Percentiles rank a stretch among this genome's conserved stretches.
These are phyloP conservation scores for Mucor racemosus DNA, from an alignment of 371 early-diverging fungal species.

Conservation along the genomic window DNA sequence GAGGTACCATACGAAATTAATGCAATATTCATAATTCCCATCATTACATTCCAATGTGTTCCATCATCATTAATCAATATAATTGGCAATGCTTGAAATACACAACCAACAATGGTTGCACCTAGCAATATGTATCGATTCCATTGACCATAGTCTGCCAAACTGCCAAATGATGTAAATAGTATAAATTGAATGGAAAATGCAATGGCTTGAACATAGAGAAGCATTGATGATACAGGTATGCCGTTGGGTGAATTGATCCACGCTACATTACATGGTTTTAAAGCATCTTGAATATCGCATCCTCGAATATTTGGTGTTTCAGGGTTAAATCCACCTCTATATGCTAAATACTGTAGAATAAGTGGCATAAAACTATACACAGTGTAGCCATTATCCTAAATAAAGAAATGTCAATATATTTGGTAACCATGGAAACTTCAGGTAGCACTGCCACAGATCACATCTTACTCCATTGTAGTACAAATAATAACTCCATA, in stretches of 20 bases:
- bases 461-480: slow-evolving; percentile 49
- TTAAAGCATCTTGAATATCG: slow-evolving; percentile 29
- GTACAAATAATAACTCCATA: slow-evolving; percentile 57
- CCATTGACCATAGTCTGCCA: slow-evolving; percentile 56
- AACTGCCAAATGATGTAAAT: slow-evolving; percentile 49
- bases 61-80: slow-evolving; percentile 47
- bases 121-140: slow-evolving; percentile 45
- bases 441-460: too few species aligned
- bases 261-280: slow-evolving; percentile 48
- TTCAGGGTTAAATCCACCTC: slow-evolving; percentile 40
- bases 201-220: slow-evolving; percentile 54
- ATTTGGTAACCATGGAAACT: not conserved
- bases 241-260: slow-evolving; percentile 20
- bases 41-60: slow-evolving; percentile 48
- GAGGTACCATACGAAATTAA: slow-evolving; percentile 53
- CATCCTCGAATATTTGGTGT: slow-evolving; percentile 34
- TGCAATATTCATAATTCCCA: slow-evolving; percentile 45
- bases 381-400: slow-evolving; percentile 57
- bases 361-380: slow-evolving; percentile 51
- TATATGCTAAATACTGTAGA: slow-evolving; percentile 43
- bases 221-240: slow-evolving; percentile 50
- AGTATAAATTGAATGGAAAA: slow-evolving; percentile 51
- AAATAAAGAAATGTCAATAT: not conserved
- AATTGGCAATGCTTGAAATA: slow-evolving; percentile 47
- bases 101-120: slow-evolving; percentile 46